Conservation (phyloP, 192 early-diverging fungal species). For the Pilaira anomala region DNA sequence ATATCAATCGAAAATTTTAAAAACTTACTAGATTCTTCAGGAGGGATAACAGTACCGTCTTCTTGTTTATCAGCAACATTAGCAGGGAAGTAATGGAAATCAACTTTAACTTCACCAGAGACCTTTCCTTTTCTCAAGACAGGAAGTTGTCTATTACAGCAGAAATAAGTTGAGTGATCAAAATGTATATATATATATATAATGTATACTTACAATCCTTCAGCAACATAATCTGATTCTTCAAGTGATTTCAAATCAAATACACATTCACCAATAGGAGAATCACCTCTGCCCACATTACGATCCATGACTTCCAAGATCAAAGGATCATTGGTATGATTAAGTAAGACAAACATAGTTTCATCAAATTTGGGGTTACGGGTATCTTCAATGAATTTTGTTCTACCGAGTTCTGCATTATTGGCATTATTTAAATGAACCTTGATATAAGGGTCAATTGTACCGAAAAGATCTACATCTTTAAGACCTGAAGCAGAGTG, state of each 20-base stretch:
- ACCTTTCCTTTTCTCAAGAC: conserved; percentile 37
- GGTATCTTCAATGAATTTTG: conserved; percentile 68
- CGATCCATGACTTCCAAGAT: conserved; percentile 80
- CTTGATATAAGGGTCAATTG: conserved; percentile 83
- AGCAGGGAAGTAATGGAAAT: conserved; percentile 39
- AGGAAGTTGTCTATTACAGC: conserved; percentile 20
- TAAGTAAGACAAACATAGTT: conserved; percentile 71
- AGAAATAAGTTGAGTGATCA: not conserved
- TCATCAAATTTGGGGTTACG: conserved; percentile 87
- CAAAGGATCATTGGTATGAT: conserved; percentile 70
- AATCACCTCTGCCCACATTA: conserved; percentile 73
- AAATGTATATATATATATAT: not conserved
- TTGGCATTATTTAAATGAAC: conserved; percentile 64
- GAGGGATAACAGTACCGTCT: conserved; percentile 41
- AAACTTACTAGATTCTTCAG: conserved; percentile 48
- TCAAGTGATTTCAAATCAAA: conserved; percentile 48
- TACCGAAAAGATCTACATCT: conserved; percentile 86
- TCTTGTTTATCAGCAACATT: conserved; percentile 36
- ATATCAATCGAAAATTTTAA: no score
- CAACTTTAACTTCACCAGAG: conserved; percentile 43
- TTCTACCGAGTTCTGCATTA: conserved; percentile 57
- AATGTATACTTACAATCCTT: conserved; percentile 41
- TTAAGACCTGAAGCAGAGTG: conserved; percentile 77
- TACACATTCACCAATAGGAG: conserved; percentile 58
- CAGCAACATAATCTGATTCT: conserved; percentile 39